phyloP scores from a whole-genome alignment of 208 protist genomes.

The Phytomonas sp. region DNA sequence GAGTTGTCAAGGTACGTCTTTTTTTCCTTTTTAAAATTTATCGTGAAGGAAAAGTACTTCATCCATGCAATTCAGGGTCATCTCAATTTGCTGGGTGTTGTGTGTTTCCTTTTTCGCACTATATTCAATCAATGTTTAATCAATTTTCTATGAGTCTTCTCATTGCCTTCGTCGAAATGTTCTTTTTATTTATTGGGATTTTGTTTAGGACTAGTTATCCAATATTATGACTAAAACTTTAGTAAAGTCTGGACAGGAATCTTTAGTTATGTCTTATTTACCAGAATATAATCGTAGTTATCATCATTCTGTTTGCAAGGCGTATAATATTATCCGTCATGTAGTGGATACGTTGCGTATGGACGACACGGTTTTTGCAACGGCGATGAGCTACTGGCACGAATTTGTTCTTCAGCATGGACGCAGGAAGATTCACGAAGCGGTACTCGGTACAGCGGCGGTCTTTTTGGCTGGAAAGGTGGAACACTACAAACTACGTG shows the following conservation, averaged over 20 bases:
- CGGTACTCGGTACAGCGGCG: conserved; percentile 65
- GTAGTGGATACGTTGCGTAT: conserved; percentile 49
- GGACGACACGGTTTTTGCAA: conserved; percentile 46
- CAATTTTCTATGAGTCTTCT: not conserved
- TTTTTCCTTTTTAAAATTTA: not conserved
- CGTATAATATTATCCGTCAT: conserved; percentile 66
- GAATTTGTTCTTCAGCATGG: conserved; percentile 64
- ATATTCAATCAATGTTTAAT: not conserved
- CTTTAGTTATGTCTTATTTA: not conserved
- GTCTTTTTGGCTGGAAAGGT: conserved; percentile 83
- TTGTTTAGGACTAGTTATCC: not conserved
- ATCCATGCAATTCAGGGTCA: not conserved
- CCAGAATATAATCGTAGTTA: conserved; percentile 44
- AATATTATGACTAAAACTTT: not conserved
- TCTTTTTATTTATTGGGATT: not conserved
- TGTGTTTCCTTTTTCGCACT: not conserved
- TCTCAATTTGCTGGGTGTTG: not conserved
- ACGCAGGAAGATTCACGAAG: conserved; percentile 41
- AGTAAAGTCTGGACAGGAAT: not conserved
- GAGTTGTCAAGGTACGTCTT: not conserved
- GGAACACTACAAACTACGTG: conserved; percentile 72
- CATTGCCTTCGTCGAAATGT: not conserved
- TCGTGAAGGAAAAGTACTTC: not conserved
- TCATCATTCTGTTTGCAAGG: conserved; percentile 34
- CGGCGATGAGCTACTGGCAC: conserved; percentile 81